Evolutionary conservation across 2,329 filamentous ascomycete species (phyloP).

Genomic region (Pseudopithomyces chartarum): DNA sequence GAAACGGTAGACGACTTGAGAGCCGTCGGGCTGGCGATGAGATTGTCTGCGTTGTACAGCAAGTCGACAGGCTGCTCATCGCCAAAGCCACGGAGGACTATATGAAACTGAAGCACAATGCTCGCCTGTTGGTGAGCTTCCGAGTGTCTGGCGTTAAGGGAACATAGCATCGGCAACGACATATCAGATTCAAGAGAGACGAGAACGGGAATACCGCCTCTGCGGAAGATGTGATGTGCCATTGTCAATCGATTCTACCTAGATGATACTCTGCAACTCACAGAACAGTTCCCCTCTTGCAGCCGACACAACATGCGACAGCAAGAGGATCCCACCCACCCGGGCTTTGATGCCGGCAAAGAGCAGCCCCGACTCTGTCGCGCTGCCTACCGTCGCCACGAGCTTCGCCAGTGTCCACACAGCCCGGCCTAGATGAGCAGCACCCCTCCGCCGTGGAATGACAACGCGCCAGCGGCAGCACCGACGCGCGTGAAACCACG

Average conservation of each 20-base stretch:
- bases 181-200: neutral
- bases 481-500: neutral
- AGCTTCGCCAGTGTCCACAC: neutral
- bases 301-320: too few relatives aligned
- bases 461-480: neutral
- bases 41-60: neutral
- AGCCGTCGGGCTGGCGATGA: neutral
- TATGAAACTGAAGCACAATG: neutral
- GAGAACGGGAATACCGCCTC: neutral
- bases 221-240: neutral
- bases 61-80: neutral
- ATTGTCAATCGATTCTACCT: conserved; percentile 1
- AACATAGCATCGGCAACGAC: neutral
- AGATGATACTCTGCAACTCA: neutral
- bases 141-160: neutral
- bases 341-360: neutral
- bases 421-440: neutral
- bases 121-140: neutral
- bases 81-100: neutral
- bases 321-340: neutral
- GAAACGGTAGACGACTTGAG: neutral
- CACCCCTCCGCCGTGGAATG: neutral
- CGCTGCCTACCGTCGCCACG: neutral
- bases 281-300: neutral
- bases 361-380: conserved; percentile 5